Base-by-base conservation (phyloP, 192 early-diverging fungal genomes). In the Coemansia sp. region DNA sequence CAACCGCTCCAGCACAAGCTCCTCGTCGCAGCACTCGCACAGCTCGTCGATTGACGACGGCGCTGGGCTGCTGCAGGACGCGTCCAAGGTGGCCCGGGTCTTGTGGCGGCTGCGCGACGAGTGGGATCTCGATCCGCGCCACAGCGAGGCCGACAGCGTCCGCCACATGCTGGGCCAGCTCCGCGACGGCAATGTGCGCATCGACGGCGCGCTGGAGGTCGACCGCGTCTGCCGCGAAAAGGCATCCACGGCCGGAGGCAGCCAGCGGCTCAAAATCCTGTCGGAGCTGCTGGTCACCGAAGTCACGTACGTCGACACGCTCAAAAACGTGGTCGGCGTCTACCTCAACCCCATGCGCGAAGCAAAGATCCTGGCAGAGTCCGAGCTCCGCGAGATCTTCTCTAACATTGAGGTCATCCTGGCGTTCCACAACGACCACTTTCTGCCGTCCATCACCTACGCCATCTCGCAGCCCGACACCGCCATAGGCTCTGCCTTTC, bases 201-300 rank as follows among this genome's bases (percentile, higher is more conserved):
- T 71, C 20, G 72, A 69, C 30, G 54, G 62, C 48, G 48, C 69
- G 5, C 45, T 69, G 7, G 62, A 64, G 12, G 63, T 73, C 31
- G 66, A 71, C 38, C 61, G 69, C 20, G 69, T 61, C 14, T 68
- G 75, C 49, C 72, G 62, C 48, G 63, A 61, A 62, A 75, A 71
- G 38, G 65, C 72, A 7, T 28, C 58, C 6, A 63, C 42, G 38
- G 68, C 69, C 11, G 67, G 67, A n/a, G 68, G 56, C 61, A 71
- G 75, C 63, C 72, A 88, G 69, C 76, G 92, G 18, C 70, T 82
- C 63, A 81, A 86, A 49, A 89, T 96, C 10, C 83, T 92, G 11
- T 85, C 83, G 7, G 94, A 96, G 81, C 87, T 96, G 31, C 68
- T 95, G 29, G 79, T 88, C 56, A 94, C 94, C 3, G 94, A 96